These are phyloP conservation scores for Suillus weaverae DNA, from an alignment of 768 basidiomycete species.

Conservation along the genomic window DNA sequence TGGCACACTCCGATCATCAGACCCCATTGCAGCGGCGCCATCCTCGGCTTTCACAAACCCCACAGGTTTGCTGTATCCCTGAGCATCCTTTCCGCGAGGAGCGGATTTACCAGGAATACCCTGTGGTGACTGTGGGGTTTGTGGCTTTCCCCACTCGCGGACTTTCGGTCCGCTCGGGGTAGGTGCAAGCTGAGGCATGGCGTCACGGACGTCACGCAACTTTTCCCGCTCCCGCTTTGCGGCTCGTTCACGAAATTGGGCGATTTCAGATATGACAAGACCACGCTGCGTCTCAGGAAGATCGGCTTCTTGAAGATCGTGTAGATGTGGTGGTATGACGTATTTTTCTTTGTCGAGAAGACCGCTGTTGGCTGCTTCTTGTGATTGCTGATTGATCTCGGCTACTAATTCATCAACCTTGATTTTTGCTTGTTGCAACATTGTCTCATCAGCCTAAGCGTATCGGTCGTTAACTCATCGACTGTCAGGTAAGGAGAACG, in stretches of 20 bases:
- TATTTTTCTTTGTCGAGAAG: conserved; percentile 83
- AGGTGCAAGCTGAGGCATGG: conserved; percentile 43
- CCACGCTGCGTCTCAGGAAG: conserved; percentile 91
- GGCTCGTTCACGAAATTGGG: conserved; percentile 91
- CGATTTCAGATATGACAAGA: conserved; percentile 94
- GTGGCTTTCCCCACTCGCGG: conserved; percentile 74
- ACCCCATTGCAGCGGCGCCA: conserved; percentile 36
- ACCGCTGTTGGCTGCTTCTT: conserved; percentile 74
- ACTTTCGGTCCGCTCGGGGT: conserved; percentile 72
- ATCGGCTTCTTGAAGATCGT: conserved; percentile 95
- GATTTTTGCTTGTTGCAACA: conserved; percentile 58
- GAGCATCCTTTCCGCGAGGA: conserved; percentile 65
- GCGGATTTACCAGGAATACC: conserved; percentile 38
- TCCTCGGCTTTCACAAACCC: conserved; percentile 79
- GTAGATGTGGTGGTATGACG: conserved; percentile 92
- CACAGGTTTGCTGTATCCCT: conserved; percentile 77
- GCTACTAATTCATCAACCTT: conserved; percentile 65
- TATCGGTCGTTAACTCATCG: not conserved
- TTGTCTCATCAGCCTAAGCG: conserved; percentile 68
- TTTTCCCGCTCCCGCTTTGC: conserved; percentile 92
- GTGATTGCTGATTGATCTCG: conserved; percentile 71
- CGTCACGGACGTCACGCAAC: conserved; percentile 70
- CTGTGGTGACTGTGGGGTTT: conserved; percentile 36
- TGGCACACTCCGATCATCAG: conserved; percentile 33
- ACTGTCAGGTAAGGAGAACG: not conserved